Conservation (phyloP, 1,284 basidiomycete species). For the Ceratobasidium sp. region DNA sequence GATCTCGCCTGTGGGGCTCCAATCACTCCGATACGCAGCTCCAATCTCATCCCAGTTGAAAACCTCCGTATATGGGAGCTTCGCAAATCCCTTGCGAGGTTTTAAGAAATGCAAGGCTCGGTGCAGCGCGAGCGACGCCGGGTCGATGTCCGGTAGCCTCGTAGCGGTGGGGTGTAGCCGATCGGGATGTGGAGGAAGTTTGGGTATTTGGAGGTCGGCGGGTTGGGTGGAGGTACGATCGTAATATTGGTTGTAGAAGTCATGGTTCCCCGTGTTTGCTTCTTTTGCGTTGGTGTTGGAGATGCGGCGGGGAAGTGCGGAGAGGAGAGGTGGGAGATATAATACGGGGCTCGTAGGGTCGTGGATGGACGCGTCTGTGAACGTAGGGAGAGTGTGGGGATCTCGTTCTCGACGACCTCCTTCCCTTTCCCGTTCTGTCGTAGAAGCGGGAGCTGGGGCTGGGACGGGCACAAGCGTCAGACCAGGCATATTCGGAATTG, state of each 20-base stretch:
- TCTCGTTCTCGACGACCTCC: constrained; percentile 56
- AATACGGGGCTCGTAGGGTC: constrained; percentile 67
- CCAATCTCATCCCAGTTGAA: constrained; percentile 87
- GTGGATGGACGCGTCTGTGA: constrained; percentile 60
- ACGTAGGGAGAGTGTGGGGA: constrained; percentile 72
- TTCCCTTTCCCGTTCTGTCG: background rate
- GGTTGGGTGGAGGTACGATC: background rate
- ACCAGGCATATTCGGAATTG: constrained; percentile 44
- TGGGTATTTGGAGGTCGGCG: constrained; percentile 3
- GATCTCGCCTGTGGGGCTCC: constrained; percentile 67
- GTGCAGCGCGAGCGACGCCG: constrained; percentile 85
- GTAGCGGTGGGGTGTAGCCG: constrained; percentile 51
- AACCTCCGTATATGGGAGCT: constrained; percentile 72
- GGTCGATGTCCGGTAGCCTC: constrained; percentile 84
- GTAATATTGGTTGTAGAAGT: constrained; percentile 31
- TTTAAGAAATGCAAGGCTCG: constrained; percentile 84
- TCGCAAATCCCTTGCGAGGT: constrained; percentile 72
- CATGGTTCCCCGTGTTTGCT: background rate
- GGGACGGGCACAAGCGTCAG: constrained; percentile 12
- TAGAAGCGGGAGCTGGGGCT: constrained; percentile 8
- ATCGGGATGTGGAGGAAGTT: constrained; percentile 57
- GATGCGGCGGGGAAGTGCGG: constrained; percentile 56
- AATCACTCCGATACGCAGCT: constrained; percentile 24
- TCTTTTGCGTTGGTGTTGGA: constrained; percentile 46
- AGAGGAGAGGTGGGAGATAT: constrained; percentile 85